phyloP scores from a whole-genome alignment of 2,329 filamentous ascomycete genomes.

The Aspergillus felis region DNA sequence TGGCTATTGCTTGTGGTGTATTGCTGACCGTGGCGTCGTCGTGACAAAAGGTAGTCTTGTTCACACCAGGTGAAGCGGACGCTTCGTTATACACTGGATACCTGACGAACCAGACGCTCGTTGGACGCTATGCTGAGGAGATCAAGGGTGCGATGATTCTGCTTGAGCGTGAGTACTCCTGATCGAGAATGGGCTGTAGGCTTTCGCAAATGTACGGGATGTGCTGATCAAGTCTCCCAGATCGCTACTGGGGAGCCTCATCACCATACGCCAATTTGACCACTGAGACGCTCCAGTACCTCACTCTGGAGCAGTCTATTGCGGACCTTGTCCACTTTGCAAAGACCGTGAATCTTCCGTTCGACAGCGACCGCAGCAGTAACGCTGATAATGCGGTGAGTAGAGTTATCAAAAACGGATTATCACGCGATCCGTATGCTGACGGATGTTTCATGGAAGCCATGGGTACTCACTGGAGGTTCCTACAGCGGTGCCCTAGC shows the following conservation, averaged over 20 bases:
- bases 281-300: slow-evolving; percentile 51
- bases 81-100: slow-evolving; percentile 49
- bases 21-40: neutral
- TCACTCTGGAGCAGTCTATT: slow-evolving; percentile 53
- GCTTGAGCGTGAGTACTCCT: slow-evolving; percentile 47
- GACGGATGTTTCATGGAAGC: slow-evolving; percentile 25
- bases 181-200: too few species aligned
- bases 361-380: slow-evolving; percentile 47
- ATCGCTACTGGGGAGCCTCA: slow-evolving; percentile 57
- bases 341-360: slow-evolving; percentile 50
- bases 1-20: neutral
- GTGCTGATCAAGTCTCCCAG: slow-evolving; percentile 20
- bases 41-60: slow-evolving; percentile 42
- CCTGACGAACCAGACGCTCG: slow-evolving; percentile 48
- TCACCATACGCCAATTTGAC: slow-evolving; percentile 50
- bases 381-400: slow-evolving; percentile 48
- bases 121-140: slow-evolving; percentile 50
- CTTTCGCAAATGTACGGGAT: too few species aligned
- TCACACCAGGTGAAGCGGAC: slow-evolving; percentile 52
- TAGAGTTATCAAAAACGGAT: neutral
- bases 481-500: slow-evolving; percentile 56
- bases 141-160: slow-evolving; percentile 53
- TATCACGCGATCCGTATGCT: neutral
- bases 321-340: slow-evolving; percentile 54
- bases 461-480: slow-evolving; percentile 54